These are phyloP conservation scores for Herpetomonas samuelpessoai DNA, from an alignment of 208 protist species.

Conservation along the genomic window DNA sequence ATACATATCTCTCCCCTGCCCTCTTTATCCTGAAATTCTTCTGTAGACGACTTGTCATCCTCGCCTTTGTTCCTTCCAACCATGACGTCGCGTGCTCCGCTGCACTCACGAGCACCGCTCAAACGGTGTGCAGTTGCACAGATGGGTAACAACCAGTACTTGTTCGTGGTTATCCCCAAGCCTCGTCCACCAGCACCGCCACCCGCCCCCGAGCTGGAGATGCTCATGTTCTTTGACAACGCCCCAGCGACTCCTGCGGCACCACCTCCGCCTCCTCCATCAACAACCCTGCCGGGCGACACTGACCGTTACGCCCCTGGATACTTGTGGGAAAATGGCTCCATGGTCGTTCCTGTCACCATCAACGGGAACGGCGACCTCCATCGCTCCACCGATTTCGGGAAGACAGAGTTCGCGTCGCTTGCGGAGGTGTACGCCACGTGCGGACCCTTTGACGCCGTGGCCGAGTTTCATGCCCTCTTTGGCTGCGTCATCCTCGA, in stretches of 20 bases:
- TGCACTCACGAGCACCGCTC: background rate
- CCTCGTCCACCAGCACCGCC: conserved; percentile 19
- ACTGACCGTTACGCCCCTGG: conserved; percentile 18
- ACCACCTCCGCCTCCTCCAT: conserved; percentile 6
- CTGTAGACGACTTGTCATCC: too few relatives aligned
- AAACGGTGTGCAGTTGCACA: conserved; percentile 58
- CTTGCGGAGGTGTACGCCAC: conserved; percentile 41
- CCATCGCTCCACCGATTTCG: conserved; percentile 39
- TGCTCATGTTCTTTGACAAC: conserved; percentile 72
- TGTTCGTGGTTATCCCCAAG: conserved; percentile 65
- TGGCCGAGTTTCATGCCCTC: conserved; percentile 57
- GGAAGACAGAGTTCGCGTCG: conserved; percentile 49
- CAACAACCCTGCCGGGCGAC: background rate
- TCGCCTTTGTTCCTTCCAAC: too few relatives aligned
- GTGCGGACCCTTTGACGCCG: conserved; percentile 63
- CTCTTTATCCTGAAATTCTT: too few relatives aligned
- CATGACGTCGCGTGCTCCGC: background rate
- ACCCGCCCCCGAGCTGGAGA: conserved; percentile 37
- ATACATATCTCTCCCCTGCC: too few relatives aligned
- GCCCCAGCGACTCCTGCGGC: conserved; percentile 1
- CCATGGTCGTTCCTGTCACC: conserved; percentile 37
- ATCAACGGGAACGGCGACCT: conserved; percentile 59
- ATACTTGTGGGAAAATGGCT: conserved; percentile 27
- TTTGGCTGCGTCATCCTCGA: conserved; percentile 79
- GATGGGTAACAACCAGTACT: conserved; percentile 41